Conservation (phyloP, 306 rosid species). For the Crotalaria pallida region DNA sequence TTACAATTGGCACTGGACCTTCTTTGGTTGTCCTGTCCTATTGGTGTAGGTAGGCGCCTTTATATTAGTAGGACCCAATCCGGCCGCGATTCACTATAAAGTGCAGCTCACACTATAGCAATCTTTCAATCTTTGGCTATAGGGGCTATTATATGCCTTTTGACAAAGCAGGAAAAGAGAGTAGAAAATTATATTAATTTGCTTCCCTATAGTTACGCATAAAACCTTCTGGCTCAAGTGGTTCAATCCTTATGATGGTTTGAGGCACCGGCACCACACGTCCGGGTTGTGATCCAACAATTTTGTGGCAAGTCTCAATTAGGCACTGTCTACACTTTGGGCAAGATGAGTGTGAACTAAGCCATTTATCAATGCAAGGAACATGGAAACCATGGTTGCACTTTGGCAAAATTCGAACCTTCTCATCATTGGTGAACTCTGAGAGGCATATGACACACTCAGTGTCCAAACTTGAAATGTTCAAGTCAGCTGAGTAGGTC, state of each 20-base stretch:
- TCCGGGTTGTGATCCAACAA: conserved; percentile 37
- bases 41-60: too few species aligned
- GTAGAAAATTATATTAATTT: not conserved
- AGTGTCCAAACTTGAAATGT: conserved; percentile 44
- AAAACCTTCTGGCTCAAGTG: conserved; percentile 54
- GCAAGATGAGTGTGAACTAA: conserved; percentile 75
- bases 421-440: conserved; percentile 55
- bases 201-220: conserved; percentile 47
- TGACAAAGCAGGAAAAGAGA: not conserved
- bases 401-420: conserved; percentile 66
- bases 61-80: too few species aligned
- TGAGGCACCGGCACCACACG: conserved; percentile 30
- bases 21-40: too few species aligned
- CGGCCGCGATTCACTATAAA: too few species aligned
- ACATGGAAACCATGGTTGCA: conserved; percentile 88
- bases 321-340: conserved; percentile 86
- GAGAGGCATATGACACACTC: conserved; percentile 81
- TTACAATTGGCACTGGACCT: too few species aligned
- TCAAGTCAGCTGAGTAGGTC: conserved; percentile 45
- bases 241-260: conserved; percentile 37
- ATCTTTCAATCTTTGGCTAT: too few species aligned
- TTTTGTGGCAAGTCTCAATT: conserved; percentile 62
- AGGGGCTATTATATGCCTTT: not conserved
- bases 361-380: conserved; percentile 85
- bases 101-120: too few species aligned